phyloP scores from a whole-genome alignment of 2,329 filamentous ascomycete genomes.

The Cercospora canescens region DNA sequence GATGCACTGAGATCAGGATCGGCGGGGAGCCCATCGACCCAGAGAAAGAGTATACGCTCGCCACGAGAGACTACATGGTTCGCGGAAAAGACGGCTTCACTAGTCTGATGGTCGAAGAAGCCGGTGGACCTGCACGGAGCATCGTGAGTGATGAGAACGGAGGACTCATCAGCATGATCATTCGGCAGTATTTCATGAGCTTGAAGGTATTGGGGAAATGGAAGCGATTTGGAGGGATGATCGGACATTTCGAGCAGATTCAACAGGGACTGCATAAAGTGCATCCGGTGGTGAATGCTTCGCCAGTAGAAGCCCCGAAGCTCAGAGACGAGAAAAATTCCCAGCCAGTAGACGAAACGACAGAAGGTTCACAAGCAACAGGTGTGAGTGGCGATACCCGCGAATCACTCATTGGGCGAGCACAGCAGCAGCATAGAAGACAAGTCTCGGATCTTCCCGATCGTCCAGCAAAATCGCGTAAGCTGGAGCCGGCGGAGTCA shows the following conservation, averaged over 20 bases:
- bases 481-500: constrained; percentile 5
- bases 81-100: constrained; percentile 76
- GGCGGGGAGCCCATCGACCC: constrained; percentile 62
- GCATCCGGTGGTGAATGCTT: constrained; percentile 41
- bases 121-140: constrained; percentile 75
- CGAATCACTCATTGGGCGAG: constrained; percentile 23
- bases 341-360: constrained; percentile 18
- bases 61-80: constrained; percentile 85
- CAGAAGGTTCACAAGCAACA: constrained; percentile 1
- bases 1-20: constrained; percentile 65
- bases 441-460: constrained; percentile 14
- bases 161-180: constrained; percentile 79
- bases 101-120: constrained; percentile 70
- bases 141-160: constrained; percentile 85
- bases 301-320: constrained; percentile 15
- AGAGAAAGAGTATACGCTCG: constrained; percentile 67
- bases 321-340: background rate
- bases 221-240: constrained; percentile 66
- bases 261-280: constrained; percentile 59
- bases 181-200: constrained; percentile 89
- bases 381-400: constrained; percentile 12
- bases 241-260: constrained; percentile 68
- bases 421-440: constrained; percentile 17
- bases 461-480: constrained; percentile 13
- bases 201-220: constrained; percentile 79